Conservation (phyloP, 2,329 filamentous ascomycete species). For the Xylariaceae sp. region DNA sequence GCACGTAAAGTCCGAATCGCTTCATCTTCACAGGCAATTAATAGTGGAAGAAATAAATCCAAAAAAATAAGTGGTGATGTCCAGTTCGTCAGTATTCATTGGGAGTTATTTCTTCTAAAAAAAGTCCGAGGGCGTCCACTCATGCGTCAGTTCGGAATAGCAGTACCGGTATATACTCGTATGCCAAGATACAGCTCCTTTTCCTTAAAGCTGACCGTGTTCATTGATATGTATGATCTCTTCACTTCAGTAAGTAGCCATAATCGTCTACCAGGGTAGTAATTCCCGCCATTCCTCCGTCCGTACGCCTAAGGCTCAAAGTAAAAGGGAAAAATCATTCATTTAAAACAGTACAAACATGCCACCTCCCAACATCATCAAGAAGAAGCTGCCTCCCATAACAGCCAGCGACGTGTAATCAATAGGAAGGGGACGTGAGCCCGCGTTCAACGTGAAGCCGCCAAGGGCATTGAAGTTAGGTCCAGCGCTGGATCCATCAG, state of each 20-base stretch:
- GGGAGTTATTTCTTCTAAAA: not conserved
- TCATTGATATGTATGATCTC: not conserved
- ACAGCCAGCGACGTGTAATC: slow-evolving; percentile 25
- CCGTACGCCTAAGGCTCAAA: slow-evolving; percentile 6
- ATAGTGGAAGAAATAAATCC: not conserved
- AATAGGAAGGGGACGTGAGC: slow-evolving; percentile 17
- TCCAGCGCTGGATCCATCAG: slow-evolving; percentile 4
- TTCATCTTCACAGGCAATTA: no score
- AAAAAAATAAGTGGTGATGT: not conserved
- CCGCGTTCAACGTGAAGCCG: slow-evolving; percentile 32
- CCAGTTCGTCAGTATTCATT: not conserved
- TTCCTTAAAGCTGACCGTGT: not conserved
- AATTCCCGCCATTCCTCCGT: not conserved
- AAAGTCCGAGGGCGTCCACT: not conserved
- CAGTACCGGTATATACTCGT: not conserved
- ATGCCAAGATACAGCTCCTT: not conserved
- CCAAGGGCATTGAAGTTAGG: slow-evolving; percentile 35
- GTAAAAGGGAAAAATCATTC: slow-evolving; percentile 1
- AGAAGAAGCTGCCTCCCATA: slow-evolving; percentile 30
- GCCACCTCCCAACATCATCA: slow-evolving; percentile 34
- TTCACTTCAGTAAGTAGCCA: not conserved
- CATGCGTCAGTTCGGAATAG: not conserved
- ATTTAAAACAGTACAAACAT: slow-evolving; percentile 28
- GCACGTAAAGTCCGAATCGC: no score
- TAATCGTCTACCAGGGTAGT: not conserved